These are phyloP conservation scores for Parmales sp. DNA, from an alignment of 108 stramenopile species.

Conservation along the genomic window DNA sequence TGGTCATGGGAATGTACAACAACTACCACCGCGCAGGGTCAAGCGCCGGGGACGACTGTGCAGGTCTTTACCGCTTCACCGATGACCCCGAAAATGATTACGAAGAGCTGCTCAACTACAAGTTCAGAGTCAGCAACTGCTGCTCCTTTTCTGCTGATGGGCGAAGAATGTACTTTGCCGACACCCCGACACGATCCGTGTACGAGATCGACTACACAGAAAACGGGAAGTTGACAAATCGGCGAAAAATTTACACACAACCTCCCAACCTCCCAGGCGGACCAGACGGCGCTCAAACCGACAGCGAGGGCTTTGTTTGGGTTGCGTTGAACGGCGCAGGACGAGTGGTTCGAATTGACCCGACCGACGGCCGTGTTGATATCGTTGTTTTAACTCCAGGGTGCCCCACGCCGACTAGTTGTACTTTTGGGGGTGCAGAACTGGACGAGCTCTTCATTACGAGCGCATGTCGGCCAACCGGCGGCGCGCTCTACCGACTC, in stretches of 20 bases:
- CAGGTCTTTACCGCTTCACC: conserved; percentile 43
- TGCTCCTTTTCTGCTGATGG: no score
- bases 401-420: conserved; percentile 42
- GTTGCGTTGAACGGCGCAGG: conserved; percentile 52
- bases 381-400: conserved; percentile 41
- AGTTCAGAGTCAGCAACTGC: no score
- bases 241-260: conserved; percentile 44
- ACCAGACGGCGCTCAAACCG: conserved; percentile 58
- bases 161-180: no score
- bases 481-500: conserved; percentile 51
- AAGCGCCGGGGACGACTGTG: conserved; percentile 42
- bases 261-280: conserved; percentile 36
- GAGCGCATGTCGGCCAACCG: conserved; percentile 44
- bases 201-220: conserved; percentile 54
- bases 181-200: no score
- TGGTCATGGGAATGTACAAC: conserved; percentile 63
- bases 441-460: conserved; percentile 59
- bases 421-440: conserved; percentile 48
- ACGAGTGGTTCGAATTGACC: no score
- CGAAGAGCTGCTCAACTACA: conserved; percentile 36
- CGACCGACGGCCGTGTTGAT: no score
- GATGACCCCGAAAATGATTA: conserved; percentile 16
- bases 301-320: conserved; percentile 49
- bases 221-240: no score
- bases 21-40: conserved; percentile 53